These are phyloP conservation scores for Clarireedia homoeocarpa DNA, from an alignment of 2,329 filamentous ascomycete genomes.

Conservation along the genomic window DNA sequence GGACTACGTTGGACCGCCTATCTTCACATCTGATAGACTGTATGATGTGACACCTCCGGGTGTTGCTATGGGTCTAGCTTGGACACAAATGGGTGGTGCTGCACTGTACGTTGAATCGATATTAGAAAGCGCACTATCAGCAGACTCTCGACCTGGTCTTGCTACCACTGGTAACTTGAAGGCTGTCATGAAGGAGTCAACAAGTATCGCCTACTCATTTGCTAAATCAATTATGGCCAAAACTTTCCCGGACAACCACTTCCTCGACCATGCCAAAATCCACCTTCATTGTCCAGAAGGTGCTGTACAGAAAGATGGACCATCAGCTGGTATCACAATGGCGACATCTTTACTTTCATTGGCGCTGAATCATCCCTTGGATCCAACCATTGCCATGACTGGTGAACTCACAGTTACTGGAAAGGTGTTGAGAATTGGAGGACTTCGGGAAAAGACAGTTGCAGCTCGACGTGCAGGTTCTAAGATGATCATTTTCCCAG, in stretches of 20 bases:
- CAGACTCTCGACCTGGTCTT: constrained; percentile 67
- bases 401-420: constrained; percentile 94
- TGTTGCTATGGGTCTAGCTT: constrained; percentile 95
- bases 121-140: constrained; percentile 71
- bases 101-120: constrained; percentile 98
- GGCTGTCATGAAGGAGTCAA: constrained; percentile 97
- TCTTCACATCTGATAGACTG: constrained; percentile 91
- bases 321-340: constrained; percentile 95
- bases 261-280: constrained; percentile 92
- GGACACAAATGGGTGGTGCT: constrained; percentile 94
- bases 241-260: constrained; percentile 81
- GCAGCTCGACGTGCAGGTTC: constrained; percentile 88
- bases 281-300: constrained; percentile 96
- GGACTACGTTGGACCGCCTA: constrained; percentile 91
- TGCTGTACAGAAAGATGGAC: constrained; percentile 89
- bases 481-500: constrained; percentile 88
- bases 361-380: constrained; percentile 68
- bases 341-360: constrained; percentile 85
- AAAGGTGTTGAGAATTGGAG: constrained; percentile 91
- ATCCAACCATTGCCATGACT: constrained; percentile 93
- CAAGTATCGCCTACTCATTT: constrained; percentile 90
- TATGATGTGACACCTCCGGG: constrained; percentile 91
- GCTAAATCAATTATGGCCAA: constrained; percentile 82
- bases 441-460: constrained; percentile 92
- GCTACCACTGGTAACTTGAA: constrained; percentile 94